Conservation (phyloP, 768 basidiomycete species). For the Boletus subcaerulescens region DNA sequence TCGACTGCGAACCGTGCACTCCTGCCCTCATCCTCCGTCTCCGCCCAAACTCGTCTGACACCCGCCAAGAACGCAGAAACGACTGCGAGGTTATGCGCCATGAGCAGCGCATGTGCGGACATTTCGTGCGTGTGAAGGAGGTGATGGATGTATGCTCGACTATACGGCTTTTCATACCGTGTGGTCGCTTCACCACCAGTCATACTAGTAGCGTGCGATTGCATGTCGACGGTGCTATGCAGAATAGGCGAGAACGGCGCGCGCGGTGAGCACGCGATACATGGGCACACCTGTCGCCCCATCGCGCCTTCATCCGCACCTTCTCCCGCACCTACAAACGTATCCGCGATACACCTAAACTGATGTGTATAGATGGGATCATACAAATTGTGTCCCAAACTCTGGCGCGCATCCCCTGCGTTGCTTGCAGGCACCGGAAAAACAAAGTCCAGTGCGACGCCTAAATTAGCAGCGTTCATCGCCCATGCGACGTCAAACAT, state of each 20-base stretch:
- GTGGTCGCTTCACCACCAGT: neutral
- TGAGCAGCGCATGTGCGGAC: conserved; percentile 75
- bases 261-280: conserved; percentile 55
- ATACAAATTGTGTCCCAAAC: conserved; percentile 74
- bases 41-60: conserved; percentile 41
- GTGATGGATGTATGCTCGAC: conserved; percentile 76
- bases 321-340: conserved; percentile 25
- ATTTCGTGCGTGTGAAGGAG: conserved; percentile 88
- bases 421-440: conserved; percentile 49
- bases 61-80: conserved; percentile 62
- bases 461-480: conserved; percentile 60
- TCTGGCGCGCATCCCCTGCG: neutral
- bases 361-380: conserved; percentile 53
- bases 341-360: conserved; percentile 52
- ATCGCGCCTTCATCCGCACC: neutral
- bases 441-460: conserved; percentile 74
- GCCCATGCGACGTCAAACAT: conserved; percentile 76
- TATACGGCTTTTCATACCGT: conserved; percentile 32
- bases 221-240: conserved; percentile 45
- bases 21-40: neutral
- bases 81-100: conserved; percentile 71
- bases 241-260: conserved; percentile 34
- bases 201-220: conserved; percentile 15
- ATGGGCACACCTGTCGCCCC: conserved; percentile 38
- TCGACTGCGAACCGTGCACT: conserved; percentile 39